Evolutionary conservation across 2,329 filamentous ascomycete species (phyloP), one percentile per base, ranked within the genome.

Genomic region (Alternaria brassicicola): DNA sequence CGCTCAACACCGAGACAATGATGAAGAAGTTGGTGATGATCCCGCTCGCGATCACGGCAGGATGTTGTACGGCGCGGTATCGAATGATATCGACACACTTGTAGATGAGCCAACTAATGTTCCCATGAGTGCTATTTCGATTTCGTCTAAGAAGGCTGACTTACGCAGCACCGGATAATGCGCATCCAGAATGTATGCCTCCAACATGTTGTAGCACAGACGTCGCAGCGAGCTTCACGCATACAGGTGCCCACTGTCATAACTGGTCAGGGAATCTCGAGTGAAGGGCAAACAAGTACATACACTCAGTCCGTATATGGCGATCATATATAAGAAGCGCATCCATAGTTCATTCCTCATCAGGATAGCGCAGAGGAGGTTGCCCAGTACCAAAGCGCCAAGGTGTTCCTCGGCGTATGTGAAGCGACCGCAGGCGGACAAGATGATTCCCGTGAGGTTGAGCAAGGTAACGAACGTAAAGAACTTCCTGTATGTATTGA

Each of bases 401-500:
- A 74, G 58, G 38, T 76, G 73, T 17, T 74, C 68, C 55, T 74
- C 71, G 2, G 70, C 73, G 38, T 76, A 76, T 1, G 47, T 43
- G 47, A 76, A 76, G 25, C 59, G 58, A 31, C 64, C 65, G n/a
- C 68, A 52, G 17, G 71, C 71, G 2, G 71, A 64, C 51, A 75
- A 41, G 41, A 74, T 58, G 43, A 76, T 74, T 7, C 71, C 72
- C 42, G 63, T 57, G 31, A 73, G 38, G 55, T 76, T 76, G 26
- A 75, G 62, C 17, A 69, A 45, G 5, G 67, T 67, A 23, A 76
- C 68, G 26, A 75, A 68, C 1, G 66, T 72, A 59, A 76, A 76
- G 59, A 76, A 73, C 48, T 73, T 74, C 25, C 73, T 68, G 55
- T 76, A 76, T 2, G 69, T 73, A 59, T 76, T 75, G 66, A 74